Percentiles rank a stretch among this genome's conserved stretches.
These are phyloP conservation scores for Tylopilus intermedius DNA, from an alignment of 768 basidiomycete species.

Conservation along the genomic window DNA sequence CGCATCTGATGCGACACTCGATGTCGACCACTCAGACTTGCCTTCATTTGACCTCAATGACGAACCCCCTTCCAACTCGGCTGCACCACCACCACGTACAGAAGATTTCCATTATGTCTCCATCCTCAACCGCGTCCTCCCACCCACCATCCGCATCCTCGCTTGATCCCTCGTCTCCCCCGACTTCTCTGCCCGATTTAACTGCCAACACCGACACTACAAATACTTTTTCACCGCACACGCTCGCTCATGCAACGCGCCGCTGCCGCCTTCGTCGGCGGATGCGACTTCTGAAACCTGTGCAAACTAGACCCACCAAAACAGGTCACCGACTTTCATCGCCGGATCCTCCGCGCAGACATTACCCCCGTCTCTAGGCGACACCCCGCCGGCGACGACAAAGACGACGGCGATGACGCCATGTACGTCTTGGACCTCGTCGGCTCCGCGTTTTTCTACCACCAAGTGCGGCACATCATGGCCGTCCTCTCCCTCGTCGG, in stretches of 20 bases:
- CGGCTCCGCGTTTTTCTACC: conserved; percentile 88
- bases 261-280: conserved; percentile 67
- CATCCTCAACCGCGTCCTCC: conserved; percentile 83
- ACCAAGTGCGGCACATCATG: conserved; percentile 95
- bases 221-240: conserved; percentile 89
- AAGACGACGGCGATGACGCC: conserved; percentile 26
- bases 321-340: conserved; percentile 76
- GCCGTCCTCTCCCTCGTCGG: conserved; percentile 87
- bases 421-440: conserved; percentile 75
- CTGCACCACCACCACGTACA: conserved; percentile 23
- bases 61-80: conserved; percentile 35
- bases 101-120: conserved; percentile 71
- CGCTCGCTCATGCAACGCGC: conserved; percentile 66
- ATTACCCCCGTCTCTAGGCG: conserved; percentile 43
- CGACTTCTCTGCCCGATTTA: conserved; percentile 83
- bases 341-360: conserved; percentile 63
- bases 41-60: conserved; percentile 33
- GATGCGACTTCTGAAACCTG: conserved; percentile 93
- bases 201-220: conserved; percentile 86
- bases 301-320: conserved; percentile 91
- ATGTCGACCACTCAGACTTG: not conserved
- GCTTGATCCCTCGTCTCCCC: conserved; percentile 89
- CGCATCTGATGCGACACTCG: not conserved
- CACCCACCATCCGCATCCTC: conserved; percentile 81
- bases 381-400: not conserved